Base-by-base conservation (phyloP, 345 rosid species). In the Citrus medica region DNA sequence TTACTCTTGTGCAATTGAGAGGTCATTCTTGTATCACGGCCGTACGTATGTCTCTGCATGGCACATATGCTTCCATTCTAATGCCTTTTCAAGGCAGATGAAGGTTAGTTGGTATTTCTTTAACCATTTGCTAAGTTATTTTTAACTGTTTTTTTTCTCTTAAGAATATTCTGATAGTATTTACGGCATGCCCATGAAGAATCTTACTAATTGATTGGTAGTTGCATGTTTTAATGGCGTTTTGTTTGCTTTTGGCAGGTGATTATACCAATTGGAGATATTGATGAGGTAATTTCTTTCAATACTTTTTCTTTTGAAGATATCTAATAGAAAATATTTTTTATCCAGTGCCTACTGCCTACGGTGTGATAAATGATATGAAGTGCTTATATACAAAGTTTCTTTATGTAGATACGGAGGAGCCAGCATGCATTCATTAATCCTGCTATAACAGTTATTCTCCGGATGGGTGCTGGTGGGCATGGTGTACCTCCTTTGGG, bases 401-500 rank as follows among this genome's bases (percentile, higher is more conserved):
- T 69, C 59, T 78, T 82, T 71, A 64, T 78, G 74, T 84, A 96
- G 99, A 92, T 96, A 76, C 92, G 91, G 48, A 91, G 92, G 85
- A 96, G 97, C 86, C 97, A 96, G 82, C 99, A 96, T 85, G 99
- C 99, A 74, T 80, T 92, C 82, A 94, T 96, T 77, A 96, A 96
- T 88, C 99, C 99, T 83, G 92, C 99, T 30, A 85, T 94, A 80
- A 94, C 99, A 79, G 90, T 94, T 77, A 90, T 91, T 83, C 95
- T 96, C 62, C 97, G 92, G 79, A 88, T 91, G 95, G 99, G 99
- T 76, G 98, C 99, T 78, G 99, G 99, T 84, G 99, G 99, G 77
- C 99, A 92, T 86, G 99, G 98, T 81, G 99, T 96, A 74, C 99
- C 99, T 80, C 99, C 99, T 82, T 87, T 96, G 73, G 99, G 99